Conservation (phyloP, 352 stramenopile genomes). For the Elongisporangium prolatum region DNA sequence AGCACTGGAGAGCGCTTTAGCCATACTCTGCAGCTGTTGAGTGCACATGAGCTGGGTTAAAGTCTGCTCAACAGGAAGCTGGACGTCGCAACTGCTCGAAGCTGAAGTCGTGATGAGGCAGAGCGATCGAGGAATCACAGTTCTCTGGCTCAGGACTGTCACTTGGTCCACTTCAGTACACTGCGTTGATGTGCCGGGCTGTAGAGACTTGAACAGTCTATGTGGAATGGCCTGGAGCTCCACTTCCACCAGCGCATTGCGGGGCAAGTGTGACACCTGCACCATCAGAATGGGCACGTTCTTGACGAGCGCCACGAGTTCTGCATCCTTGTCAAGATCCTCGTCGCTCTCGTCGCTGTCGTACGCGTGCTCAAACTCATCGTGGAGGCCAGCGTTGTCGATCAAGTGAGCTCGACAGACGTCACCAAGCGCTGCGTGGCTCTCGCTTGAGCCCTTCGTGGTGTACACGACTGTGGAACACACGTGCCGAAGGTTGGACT, state of each 20-base stretch:
- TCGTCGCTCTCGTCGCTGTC: slow-evolving; percentile 77
- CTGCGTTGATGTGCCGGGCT: slow-evolving; percentile 10
- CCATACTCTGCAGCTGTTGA: slow-evolving; percentile 25
- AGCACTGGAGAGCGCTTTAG: slow-evolving; percentile 16
- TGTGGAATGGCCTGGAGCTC: slow-evolving; percentile 77
- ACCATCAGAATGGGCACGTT: slow-evolving; percentile 55
- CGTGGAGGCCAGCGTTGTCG: slow-evolving; percentile 40
- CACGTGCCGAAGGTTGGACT: slow-evolving; percentile 79
- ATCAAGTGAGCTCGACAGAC: slow-evolving; percentile 19
- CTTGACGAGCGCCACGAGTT: slow-evolving; percentile 33
- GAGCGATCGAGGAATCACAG: slow-evolving; percentile 36
- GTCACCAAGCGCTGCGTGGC: slow-evolving; percentile 8
- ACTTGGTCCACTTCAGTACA: slow-evolving; percentile 1
- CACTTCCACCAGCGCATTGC: slow-evolving; percentile 65
- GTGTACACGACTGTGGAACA: slow-evolving; percentile 63
- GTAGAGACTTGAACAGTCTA: slow-evolving; percentile 48
- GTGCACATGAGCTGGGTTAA: slow-evolving; percentile 17
- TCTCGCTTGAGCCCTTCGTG: slow-evolving; percentile 7
- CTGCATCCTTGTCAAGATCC: slow-evolving; percentile 60
- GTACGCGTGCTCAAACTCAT: slow-evolving; percentile 50
- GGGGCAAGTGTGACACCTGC: slow-evolving; percentile 63
- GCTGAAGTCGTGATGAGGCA: slow-evolving; percentile 46
- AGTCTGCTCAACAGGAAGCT: slow-evolving; percentile 7
- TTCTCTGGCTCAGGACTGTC: slow-evolving; percentile 27
- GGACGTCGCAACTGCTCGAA: slow-evolving; percentile 1